Base-by-base conservation (phyloP, 371 early-diverging fungal genomes). In the Saksenaea vasiformis region DNA sequence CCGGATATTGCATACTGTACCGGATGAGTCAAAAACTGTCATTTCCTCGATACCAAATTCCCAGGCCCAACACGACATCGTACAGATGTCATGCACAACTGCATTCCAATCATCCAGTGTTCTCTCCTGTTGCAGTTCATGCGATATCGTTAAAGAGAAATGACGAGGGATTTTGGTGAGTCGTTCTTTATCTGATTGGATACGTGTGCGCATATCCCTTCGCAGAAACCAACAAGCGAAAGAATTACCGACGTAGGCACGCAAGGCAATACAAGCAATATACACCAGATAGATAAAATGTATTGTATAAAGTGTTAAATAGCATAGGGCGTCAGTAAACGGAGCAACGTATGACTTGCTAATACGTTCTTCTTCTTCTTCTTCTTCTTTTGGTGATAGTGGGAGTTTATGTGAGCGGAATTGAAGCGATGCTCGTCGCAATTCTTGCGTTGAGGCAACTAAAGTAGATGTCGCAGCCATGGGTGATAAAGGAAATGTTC, bases 161-260 rank as follows among this genome's bases (percentile, higher is more conserved):
- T 82, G 82, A 1, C 61, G 56, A 44, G 82, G 82, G 51, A 82
- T 72, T 58, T 82, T 82, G 43, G 73, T 77, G 27, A 82, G 67
- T 31, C 60, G 73, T 9, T 54, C 22, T 54, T 67, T 73, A 41
- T 79, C 82, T n/a, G 53, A 31, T 13, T 62, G 58, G 36, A 77
- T 75, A 7, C 54, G 59, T 43, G 58, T 43, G 1, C 60, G 60
- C 35, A 70, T 54, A 31, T 60, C 28, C 27, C 22, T 26, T 22
- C 51, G 41, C 26, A 38, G 24, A 15, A 35, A 39, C 38, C 17
- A 19, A 43, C 43, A 54, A 24, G 14, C 34, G 54, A 51, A 51
- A 22, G n/a, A 14, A 19, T 39, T 58, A 10, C 39, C 54, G 7
- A 68, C 9, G 34, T 59, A 58, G 19, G 35, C 19, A 13, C 62